These are phyloP conservation scores for Exophiala alcalophila DNA, from an alignment of 2,329 filamentous ascomycete genomes.

Conservation along the genomic window DNA sequence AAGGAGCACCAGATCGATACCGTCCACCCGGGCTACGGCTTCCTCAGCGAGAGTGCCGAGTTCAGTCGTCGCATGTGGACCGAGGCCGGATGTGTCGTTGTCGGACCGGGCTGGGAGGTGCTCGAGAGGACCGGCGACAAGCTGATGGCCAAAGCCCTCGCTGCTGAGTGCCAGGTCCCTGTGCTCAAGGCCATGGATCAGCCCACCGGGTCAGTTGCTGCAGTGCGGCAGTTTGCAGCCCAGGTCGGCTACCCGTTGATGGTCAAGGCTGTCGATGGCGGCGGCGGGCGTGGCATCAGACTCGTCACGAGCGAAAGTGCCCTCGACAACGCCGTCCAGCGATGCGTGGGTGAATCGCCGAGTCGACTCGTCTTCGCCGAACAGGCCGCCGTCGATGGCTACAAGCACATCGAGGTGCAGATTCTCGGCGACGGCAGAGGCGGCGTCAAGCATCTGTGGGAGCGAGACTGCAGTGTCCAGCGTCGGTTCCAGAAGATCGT, in stretches of 20 bases:
- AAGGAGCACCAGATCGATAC: slow-evolving; percentile 53
- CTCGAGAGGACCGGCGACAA: slow-evolving; percentile 57
- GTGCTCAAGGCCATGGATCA: slow-evolving; percentile 48
- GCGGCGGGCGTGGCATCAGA: slow-evolving; percentile 60
- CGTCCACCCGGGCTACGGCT: slow-evolving; percentile 60
- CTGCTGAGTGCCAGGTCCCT: slow-evolving; percentile 52
- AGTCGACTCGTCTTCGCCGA: slow-evolving; percentile 58
- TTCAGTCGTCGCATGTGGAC: slow-evolving; percentile 49
- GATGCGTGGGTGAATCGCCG: slow-evolving; percentile 58
- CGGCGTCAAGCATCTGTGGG: slow-evolving; percentile 55
- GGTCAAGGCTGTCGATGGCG: slow-evolving; percentile 64
- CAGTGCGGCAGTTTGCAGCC: slow-evolving; percentile 58
- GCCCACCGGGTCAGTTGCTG: slow-evolving; percentile 44
- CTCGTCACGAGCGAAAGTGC: slow-evolving; percentile 47
- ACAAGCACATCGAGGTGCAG: slow-evolving; percentile 61
- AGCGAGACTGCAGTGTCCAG: slow-evolving; percentile 61
- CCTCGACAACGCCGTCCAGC: slow-evolving; percentile 47
- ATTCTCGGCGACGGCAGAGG: slow-evolving; percentile 57
- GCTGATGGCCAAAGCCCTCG: slow-evolving; percentile 52
- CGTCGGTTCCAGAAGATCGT: slow-evolving; percentile 61
- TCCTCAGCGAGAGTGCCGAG: slow-evolving; percentile 57
- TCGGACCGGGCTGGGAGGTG: slow-evolving; percentile 58
- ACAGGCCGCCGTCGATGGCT: slow-evolving; percentile 61
- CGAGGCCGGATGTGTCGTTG: slow-evolving; percentile 48
- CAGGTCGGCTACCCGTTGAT: slow-evolving; percentile 54